phyloP scores from a whole-genome alignment of 2,329 filamentous ascomycete species.

The Sporothrix mexicana region DNA sequence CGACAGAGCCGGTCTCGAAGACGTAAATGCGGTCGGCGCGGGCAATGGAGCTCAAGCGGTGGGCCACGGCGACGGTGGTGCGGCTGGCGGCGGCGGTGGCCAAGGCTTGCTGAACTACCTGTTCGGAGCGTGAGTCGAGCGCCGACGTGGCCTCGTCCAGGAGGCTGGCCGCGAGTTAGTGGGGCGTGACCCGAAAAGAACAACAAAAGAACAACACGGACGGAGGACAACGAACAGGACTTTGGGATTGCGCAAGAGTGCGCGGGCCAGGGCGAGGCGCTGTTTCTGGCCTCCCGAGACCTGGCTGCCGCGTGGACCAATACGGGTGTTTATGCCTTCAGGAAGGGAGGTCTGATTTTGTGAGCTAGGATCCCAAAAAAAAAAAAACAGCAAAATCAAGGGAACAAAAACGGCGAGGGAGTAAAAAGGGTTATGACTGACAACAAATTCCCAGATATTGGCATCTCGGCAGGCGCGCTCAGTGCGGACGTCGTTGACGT shows the following conservation, averaged over 20 bases:
- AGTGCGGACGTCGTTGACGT: no score
- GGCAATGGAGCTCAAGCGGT: conserved; percentile 88
- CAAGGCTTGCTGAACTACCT: conserved; percentile 78
- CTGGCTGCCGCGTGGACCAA: conserved; percentile 86
- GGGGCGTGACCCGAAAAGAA: neutral
- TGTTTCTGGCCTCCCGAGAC: conserved; percentile 93
- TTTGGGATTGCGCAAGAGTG: conserved; percentile 83
- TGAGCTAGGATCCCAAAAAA: conserved; percentile 5
- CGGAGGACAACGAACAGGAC: conserved; percentile 58
- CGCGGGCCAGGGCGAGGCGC: conserved; percentile 88
- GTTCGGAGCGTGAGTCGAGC: conserved; percentile 75
- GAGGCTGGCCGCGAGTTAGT: conserved; percentile 46
- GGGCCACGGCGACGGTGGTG: conserved; percentile 91
- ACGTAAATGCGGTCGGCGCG: conserved; percentile 94
- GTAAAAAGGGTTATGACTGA: no score
- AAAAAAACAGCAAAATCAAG: no score
- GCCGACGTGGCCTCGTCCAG: conserved; percentile 82
- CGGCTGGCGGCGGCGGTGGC: conserved; percentile 81
- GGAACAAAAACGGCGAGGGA: no score
- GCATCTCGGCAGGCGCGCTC: conserved; percentile 82
- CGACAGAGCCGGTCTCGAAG: conserved; percentile 83
- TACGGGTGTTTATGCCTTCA: conserved; percentile 82
- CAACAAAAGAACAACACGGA: neutral
- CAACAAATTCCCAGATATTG: conserved; percentile 90
- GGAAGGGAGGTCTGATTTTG: conserved; percentile 52